phyloP scores from a whole-genome alignment of 2,329 filamentous ascomycete species.

The Paracoccidioides brasiliensis region DNA sequence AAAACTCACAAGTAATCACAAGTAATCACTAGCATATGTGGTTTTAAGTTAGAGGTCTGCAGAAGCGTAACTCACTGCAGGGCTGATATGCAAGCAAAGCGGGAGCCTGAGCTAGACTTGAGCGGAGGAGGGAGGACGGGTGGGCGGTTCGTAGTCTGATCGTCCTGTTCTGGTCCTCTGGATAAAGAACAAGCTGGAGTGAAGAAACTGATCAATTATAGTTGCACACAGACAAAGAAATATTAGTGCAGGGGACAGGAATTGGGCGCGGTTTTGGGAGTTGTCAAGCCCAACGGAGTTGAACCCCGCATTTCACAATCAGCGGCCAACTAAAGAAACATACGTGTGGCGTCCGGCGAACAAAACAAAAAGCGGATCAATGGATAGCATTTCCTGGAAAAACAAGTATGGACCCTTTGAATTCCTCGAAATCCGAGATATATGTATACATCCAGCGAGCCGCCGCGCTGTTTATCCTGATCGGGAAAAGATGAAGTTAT shows the following conservation, averaged over 20 bases:
- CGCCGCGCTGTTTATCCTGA: not conserved
- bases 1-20: too few species aligned
- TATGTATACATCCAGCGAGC: not conserved
- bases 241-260: not conserved
- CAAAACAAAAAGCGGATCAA: not conserved
- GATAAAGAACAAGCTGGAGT: not conserved
- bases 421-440: not conserved
- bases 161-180: too few species aligned
- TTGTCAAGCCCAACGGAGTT: not conserved
- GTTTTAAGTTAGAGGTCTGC: too few species aligned
- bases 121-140: not conserved
- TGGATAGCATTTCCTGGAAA: too few species aligned
- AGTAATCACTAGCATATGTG: too few species aligned
- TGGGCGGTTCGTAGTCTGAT: not conserved
- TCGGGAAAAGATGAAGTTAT: slow-evolving; percentile 1
- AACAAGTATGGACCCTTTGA: too few species aligned
- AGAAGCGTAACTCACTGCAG: too few species aligned
- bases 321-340: not conserved
- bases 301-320: not conserved
- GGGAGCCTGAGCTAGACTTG: not conserved
- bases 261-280: not conserved
- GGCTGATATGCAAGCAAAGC: too few species aligned
- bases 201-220: not conserved
- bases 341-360: not conserved
- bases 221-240: not conserved